Base-by-base conservation (phyloP, 148 eudicot species). In the Vaccinium corymbosum region DNA sequence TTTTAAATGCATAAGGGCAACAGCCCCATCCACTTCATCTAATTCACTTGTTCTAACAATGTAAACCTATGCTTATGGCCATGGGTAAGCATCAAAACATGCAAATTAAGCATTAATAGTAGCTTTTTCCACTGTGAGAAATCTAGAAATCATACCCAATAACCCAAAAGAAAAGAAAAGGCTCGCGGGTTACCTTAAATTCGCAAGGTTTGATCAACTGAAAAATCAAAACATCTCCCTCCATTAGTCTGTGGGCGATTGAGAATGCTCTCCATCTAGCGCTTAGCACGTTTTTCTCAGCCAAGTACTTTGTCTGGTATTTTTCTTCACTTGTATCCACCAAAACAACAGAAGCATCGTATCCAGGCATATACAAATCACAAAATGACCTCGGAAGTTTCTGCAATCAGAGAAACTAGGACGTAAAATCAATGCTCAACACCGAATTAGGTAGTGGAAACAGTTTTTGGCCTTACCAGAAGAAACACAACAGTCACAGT, bases 221-320 rank as follows among this genome's bases (percentile, higher is more conserved):
- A 22, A 76, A 76, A 19, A 76, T 22, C 4, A 76, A n/a, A 48
- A 48, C 79, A 76, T 76, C 79, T 76, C 79, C 55, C 53, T 20
- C 55, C 7, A 20, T 19, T 48, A 76, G 9, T 19, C 29, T 46
- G 29, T 10, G 79, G 9, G 79, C 32, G n/a, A 19, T 76, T 46
- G 79, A 76, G 79, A 76, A 76, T 15, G 27, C 27, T n/a, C 13
- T 48, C 79, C 79, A 76, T n/a, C 79, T 55, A 8, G 22, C 79
- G 7, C 79, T 76, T 2, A 76, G 49, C 17, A 11, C 0, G 16
- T 20, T 20, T 27, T n/a, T 20, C 27, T 3, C 14, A n/a, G 4
- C 53, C 53, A 76, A 49, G 11, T 48, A 48, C 55, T 76, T 76
- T 19, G 55, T 22, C 0, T 20, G 25, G 79, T 76, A 48, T 76